These are phyloP conservation scores for Sideroxylon spinosum DNA, from an alignment of 179 eudicot genomes.

Conservation along the genomic window DNA sequence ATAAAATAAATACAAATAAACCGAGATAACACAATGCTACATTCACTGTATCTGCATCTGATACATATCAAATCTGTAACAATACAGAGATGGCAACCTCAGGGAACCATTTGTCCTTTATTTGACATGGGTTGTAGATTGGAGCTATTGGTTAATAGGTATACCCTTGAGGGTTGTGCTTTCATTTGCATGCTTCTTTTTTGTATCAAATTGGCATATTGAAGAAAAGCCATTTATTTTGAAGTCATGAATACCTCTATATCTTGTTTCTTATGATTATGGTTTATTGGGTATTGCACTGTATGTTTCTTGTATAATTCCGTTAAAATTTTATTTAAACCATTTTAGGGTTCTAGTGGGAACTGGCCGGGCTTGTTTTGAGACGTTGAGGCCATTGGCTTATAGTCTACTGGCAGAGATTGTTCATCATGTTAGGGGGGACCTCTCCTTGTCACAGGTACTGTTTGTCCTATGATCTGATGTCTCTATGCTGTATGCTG, in stretches of 20 bases:
- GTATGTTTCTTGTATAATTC: background rate
- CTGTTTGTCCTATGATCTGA: background rate
- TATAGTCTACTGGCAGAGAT: constrained; percentile 94
- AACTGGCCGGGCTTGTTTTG: constrained; percentile 94
- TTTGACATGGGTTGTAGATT: background rate
- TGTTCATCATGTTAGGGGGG: constrained; percentile 93
- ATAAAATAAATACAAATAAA: no score
- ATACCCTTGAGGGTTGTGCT: background rate
- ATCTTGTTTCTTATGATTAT: constrained; percentile 10
- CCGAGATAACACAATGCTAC: no score
- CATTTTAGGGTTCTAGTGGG: constrained; percentile 86
- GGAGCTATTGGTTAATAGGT: constrained; percentile 3
- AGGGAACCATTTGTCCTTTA: no score
- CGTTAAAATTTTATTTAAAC: background rate
- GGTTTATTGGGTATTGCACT: background rate
- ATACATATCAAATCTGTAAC: no score
- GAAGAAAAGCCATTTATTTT: background rate
- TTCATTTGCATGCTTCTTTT: background rate
- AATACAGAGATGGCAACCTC: no score
- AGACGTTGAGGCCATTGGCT: constrained; percentile 89
- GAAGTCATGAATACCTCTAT: background rate
- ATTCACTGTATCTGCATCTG: no score
- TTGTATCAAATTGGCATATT: background rate
- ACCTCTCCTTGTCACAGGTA: constrained; percentile 87
- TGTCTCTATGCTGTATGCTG: constrained; percentile 8